phyloP scores from a whole-genome alignment of 257 asterid genomes.

The Sherardia arvensis region DNA sequence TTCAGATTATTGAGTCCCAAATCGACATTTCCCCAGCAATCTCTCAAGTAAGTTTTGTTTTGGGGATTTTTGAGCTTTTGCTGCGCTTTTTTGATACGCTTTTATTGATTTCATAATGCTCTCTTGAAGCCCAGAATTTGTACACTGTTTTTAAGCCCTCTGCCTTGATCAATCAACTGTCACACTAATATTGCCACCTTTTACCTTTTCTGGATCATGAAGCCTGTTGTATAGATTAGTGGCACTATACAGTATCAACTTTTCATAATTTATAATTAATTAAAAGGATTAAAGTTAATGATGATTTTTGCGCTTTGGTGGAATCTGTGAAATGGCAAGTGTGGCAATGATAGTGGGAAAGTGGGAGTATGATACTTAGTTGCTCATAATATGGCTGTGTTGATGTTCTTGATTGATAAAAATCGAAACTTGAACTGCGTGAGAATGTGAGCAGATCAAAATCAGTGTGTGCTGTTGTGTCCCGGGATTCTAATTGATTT shows the following conservation, averaged over 20 bases:
- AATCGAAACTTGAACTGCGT: neutral
- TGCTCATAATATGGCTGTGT: neutral
- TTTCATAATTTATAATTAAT: too few relatives aligned
- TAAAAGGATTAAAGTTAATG: too few relatives aligned
- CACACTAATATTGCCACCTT: neutral
- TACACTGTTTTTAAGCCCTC: neutral
- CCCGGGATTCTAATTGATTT: constrained; percentile 24
- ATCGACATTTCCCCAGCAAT: constrained; percentile 31
- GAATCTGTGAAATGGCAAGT: too few relatives aligned
- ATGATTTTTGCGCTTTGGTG: too few relatives aligned
- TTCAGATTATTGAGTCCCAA: constrained; percentile 29
- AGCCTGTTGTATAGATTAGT: neutral
- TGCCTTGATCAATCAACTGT: neutral
- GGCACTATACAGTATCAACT: too few relatives aligned
- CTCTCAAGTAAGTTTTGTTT: constrained; percentile 32
- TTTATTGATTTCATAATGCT: neutral
- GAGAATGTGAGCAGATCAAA: constrained; percentile 7
- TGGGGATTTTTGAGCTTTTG: neutral
- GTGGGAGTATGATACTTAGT: neutral
- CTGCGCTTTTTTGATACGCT: neutral
- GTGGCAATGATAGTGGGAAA: too few relatives aligned
- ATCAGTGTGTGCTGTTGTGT: constrained; percentile 9
- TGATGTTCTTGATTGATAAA: neutral
- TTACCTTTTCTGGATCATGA: neutral
- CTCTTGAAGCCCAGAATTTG: neutral